A percentile compares a stretch with the other conserved stretches of the same genome.
phyloP scores from a whole-genome alignment of 2,329 filamentous ascomycete genomes.

The Phaeosphaeriaceae sp. region DNA sequence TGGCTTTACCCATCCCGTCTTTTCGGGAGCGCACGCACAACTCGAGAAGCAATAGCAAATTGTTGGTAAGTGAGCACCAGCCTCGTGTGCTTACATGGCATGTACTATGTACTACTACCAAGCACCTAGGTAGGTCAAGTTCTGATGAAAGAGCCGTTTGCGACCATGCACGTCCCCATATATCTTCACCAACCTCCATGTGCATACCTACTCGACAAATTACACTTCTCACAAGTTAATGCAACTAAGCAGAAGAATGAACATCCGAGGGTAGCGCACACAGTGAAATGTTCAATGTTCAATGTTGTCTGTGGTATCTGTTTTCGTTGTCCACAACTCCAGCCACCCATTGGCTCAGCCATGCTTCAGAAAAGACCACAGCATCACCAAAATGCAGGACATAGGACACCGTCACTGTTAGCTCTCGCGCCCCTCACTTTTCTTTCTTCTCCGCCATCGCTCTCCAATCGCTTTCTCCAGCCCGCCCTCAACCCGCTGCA shows the following conservation, averaged over 20 bases:
- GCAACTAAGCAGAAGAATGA: too few species aligned
- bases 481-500: constrained; percentile 13
- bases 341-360: constrained; percentile 13
- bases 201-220: too few species aligned
- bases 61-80: constrained; percentile 2
- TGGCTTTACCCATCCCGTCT: constrained; percentile 8
- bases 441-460: constrained; percentile 2
- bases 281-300: neutral
- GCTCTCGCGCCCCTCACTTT: constrained; percentile 28
- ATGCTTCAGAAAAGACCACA: constrained; percentile 3
- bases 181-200: too few species aligned
- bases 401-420: constrained; percentile 12
- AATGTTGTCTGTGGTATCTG: neutral
- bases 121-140: too few species aligned
- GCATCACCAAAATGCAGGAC: constrained; percentile 17
- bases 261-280: neutral
- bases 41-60: too few species aligned
- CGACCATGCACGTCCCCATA: too few species aligned
- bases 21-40: constrained; percentile 8
- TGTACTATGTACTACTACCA: too few species aligned
- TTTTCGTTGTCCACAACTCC: constrained; percentile 7
- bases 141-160: neutral
- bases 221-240: too few species aligned
- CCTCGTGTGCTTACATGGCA: neutral
- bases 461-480: constrained; percentile 7